Evolutionary conservation across 768 basidiomycete genomes (phyloP), one percentile per base, ranked within the genome.

Genomic region (Lactifluus rugatus): DNA sequence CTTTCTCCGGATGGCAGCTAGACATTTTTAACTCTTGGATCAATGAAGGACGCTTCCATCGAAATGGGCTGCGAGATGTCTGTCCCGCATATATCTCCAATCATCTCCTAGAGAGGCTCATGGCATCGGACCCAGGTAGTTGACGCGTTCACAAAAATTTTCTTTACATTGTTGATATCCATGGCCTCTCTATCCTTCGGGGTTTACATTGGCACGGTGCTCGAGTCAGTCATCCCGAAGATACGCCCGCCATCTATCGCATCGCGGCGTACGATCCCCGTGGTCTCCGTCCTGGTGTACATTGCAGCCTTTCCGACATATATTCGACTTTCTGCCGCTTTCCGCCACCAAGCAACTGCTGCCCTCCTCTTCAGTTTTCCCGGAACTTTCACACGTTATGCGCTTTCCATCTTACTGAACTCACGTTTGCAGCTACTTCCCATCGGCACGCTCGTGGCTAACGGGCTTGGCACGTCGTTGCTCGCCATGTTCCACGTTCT

Each of bases 1-100:
- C 93, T 2, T 98, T 98, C 74, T 96, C 94, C 16, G 81, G 85
- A 37, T 98, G 96, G 96, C 91, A 97, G 70, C 68, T 89, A 10
- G 90, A 94, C 60, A 71, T 92, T 0, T 98, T 95, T 66, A 71
- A 78, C 53, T 87, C 92, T 0, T 98, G 93, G 83, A 75, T 86
- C 0, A 91, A 97, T 68, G 71, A 78, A 2, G 73, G 74, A 36
- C 70, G 74, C 10, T 78, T 76, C 48, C 68, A 76, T 54, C 79
- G 86, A 48, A 75, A 78, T 50, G 84, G 89, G 52, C 75, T 97
- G 32, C 75, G 81, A 61, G 80, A 88, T 69, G 94, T 92, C 63
- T 59, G 89, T 73, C 10, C 10, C 49, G 41, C 6, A 42, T 56
- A 46, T 59, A 52, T 37, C 46, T 52, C 17, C 44, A 7, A 4